phyloP scores from a whole-genome alignment of 2,329 filamentous ascomycete species.

The Tolypocladium sp. region DNA sequence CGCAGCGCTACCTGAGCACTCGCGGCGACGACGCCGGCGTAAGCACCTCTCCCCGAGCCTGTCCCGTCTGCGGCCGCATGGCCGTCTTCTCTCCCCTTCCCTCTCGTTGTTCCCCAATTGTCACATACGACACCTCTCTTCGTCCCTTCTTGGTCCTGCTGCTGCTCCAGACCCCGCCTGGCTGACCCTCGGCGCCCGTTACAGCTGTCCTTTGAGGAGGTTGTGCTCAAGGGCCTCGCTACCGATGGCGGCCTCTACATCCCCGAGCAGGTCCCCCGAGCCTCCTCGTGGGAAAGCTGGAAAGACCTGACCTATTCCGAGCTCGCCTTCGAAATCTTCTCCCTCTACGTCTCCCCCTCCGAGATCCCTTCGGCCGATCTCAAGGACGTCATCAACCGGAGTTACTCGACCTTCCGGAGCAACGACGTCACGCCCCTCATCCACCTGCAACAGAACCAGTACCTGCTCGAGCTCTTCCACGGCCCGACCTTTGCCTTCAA shows the following conservation, averaged over 20 bases:
- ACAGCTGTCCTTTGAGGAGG: conserved; percentile 82
- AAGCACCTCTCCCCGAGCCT: conserved; percentile 10
- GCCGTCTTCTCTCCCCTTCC: background rate
- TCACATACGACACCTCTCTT: background rate
- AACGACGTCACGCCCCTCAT: conserved; percentile 70
- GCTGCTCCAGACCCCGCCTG: background rate
- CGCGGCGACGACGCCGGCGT: conserved; percentile 41
- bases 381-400: conserved; percentile 71
- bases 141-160: background rate
- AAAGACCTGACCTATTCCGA: conserved; percentile 70
- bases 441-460: conserved; percentile 65
- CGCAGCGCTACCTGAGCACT: conserved; percentile 42
- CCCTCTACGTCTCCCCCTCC: conserved; percentile 72
- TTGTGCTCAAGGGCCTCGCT: conserved; percentile 82
- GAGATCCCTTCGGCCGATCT: conserved; percentile 79
- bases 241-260: conserved; percentile 84
- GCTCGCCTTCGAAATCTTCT: conserved; percentile 76
- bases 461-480: conserved; percentile 91
- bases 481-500: conserved; percentile 95
- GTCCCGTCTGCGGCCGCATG: background rate
- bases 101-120: background rate
- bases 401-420: conserved; percentile 82
- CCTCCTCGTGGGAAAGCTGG: conserved; percentile 44
- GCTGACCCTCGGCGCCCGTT: background rate
- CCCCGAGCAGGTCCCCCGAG: conserved; percentile 65